Evolutionary conservation across 1,284 basidiomycete genomes (phyloP), one percentile per base, ranked within the genome.

Genomic region (Ceratobasidium papillatum): DNA sequence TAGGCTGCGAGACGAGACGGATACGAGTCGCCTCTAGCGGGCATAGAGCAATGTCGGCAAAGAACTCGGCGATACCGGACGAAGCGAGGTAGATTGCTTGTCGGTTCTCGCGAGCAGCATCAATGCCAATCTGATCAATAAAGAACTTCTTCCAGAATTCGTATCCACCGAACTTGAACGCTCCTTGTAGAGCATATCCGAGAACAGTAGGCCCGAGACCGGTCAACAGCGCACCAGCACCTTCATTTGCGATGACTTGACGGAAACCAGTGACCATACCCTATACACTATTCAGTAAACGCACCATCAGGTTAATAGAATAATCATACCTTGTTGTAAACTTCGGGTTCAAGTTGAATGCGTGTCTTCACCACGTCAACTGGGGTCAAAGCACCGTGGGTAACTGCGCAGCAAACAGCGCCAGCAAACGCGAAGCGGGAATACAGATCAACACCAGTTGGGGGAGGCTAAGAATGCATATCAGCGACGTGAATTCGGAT

Each of bases 131-230:
- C 75, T 89, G 79, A 85, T 96, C 94, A 85, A 92, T 91, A 86
- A 95, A 94, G 77, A 84, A 79, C 83, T 97, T 94, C 88, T 99
- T 99, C 92, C 96, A 98, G 82, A 93, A 84, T 85, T 97, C 95
- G 84, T 98, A 97, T 82, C 95, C 92, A 85, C 95, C 95, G 83
- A 94, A 98, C 86, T 98, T 98, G 90, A 96, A 94, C 86, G 95
- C 90, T 81, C 96, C 97, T 85, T 99, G 97, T 79, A 97, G 88
- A 25, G 95, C 93, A 87, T 98, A 98, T 76, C 96, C 96, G 83
- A 97, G 86, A 79, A 95, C 87, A 72, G 95, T 96, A 68, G 94
- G 94, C 61, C 94, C 94, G 81, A 98, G 87, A 80, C 96, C 97
- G 82, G 97, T 98, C 86, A 96, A 92, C 82, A 99, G 90, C 82